phyloP scores from a whole-genome alignment of 2,329 filamentous ascomycete genomes.

The Penicillium sp. region DNA sequence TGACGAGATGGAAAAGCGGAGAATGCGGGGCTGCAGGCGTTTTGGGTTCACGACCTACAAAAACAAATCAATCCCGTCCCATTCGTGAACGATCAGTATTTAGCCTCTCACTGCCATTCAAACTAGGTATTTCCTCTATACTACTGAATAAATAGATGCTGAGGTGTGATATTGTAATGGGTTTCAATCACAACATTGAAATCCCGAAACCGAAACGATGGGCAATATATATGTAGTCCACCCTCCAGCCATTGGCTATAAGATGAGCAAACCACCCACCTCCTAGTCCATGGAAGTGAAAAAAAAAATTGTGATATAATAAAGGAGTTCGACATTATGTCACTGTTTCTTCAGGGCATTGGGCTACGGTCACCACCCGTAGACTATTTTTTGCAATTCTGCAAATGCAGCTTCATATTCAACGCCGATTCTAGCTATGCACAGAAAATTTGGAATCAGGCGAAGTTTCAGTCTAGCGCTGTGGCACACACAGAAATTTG shows the following conservation, averaged over 20 bases:
- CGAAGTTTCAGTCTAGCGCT: neutral
- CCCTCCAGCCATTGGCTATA: too few species aligned
- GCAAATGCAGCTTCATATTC: neutral
- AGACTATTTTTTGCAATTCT: neutral
- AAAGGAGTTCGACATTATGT: too few species aligned
- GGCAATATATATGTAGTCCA: too few species aligned
- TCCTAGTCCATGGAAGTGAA: too few species aligned
- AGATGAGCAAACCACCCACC: too few species aligned
- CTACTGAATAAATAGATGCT: too few species aligned
- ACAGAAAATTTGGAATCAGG: neutral
- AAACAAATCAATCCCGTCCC: neutral
- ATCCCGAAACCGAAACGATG: too few species aligned
- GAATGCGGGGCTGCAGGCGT: slow-evolving; percentile 7
- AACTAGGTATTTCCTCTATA: too few species aligned
- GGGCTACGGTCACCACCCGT: neutral
- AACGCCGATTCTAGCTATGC: neutral
- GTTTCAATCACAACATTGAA: too few species aligned
- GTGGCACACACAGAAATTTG: neutral
- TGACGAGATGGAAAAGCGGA: slow-evolving; percentile 19
- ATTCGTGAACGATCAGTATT: neutral
- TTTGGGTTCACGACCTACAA: neutral
- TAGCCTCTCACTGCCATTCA: too few species aligned
- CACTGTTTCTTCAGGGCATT: neutral
- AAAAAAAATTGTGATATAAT: too few species aligned
- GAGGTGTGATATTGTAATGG: too few species aligned